Conservation (phyloP, 768 basidiomycete species). For the Gloeostereum incarnatum region DNA sequence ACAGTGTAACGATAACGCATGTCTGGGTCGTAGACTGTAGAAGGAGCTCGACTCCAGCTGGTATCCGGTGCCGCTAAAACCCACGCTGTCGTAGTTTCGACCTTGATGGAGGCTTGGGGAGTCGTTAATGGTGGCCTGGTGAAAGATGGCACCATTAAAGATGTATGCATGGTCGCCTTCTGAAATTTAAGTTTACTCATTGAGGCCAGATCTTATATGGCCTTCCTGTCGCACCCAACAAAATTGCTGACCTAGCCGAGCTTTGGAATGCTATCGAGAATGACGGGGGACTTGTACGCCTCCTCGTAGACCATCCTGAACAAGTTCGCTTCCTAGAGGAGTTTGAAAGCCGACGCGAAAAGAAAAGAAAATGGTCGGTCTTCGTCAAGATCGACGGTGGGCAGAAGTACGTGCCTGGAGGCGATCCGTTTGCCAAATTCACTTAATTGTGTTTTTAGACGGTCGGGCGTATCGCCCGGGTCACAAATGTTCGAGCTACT, state of each 20-base stretch:
- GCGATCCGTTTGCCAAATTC: conserved; percentile 7
- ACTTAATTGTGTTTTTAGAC: too few relatives aligned
- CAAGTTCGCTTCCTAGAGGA: conserved; percentile 59
- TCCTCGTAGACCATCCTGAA: conserved; percentile 69
- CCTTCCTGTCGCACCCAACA: conserved; percentile 61
- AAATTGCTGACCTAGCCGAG: conserved; percentile 57
- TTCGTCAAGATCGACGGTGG: conserved; percentile 81
- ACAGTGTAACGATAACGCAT: too few relatives aligned
- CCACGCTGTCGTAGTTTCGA: conserved; percentile 69
- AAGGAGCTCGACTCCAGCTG: conserved; percentile 68
- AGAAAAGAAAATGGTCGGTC: conserved; percentile 51
- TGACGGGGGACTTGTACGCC: conserved; percentile 50
- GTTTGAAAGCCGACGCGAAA: conserved; percentile 35
- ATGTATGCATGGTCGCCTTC: conserved; percentile 41
- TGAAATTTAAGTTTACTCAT: conserved; percentile 2
- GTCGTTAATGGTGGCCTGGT: conserved; percentile 60
- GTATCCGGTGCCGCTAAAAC: conserved; percentile 41
- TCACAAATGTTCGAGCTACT: conserved; percentile 48
- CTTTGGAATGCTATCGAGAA: conserved; percentile 46
- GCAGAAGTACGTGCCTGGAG: conserved; percentile 39
- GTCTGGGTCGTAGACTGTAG: conserved; percentile 62
- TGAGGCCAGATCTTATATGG: conserved; percentile 68
- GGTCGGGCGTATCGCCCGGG: conserved; percentile 55
- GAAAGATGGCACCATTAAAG: conserved; percentile 64
- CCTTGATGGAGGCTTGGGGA: conserved; percentile 74